A percentile compares a stretch with the other conserved stretches of the same genome.
These are phyloP conservation scores for Adiantum capillusveneris DNA, from an alignment of 75 land plant species.

Conservation along the genomic window DNA sequence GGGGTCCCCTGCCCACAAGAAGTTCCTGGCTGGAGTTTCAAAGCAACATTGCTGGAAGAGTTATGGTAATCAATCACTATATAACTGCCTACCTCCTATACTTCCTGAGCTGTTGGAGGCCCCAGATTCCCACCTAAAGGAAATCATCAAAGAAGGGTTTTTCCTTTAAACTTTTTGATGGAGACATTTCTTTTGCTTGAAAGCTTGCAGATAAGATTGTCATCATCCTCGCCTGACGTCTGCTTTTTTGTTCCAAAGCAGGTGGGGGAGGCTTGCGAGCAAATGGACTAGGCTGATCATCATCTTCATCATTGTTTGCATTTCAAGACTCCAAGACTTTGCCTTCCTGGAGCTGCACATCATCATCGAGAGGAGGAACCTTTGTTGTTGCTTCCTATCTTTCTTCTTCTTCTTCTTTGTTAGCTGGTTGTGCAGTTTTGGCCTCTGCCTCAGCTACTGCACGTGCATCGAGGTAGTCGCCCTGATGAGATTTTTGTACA, in stretches of 20 bases:
- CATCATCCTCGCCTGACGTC: background rate
- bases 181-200: conserved; percentile 1
- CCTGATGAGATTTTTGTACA: conserved; percentile 42
- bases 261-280: background rate
- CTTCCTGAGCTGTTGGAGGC: no score
- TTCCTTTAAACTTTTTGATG: background rate
- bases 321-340: no score
- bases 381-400: no score
- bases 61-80: no score
- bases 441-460: background rate
- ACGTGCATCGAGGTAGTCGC: conserved; percentile 28
- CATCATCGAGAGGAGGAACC: no score
- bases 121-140: no score
- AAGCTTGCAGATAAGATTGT: background rate
- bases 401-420: conserved; percentile 11
- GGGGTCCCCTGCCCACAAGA: no score
- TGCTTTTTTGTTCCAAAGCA: background rate
- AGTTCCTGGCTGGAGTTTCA: no score
- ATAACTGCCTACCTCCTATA: no score
- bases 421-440: conserved; percentile 4
- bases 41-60: no score
- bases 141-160: no score
- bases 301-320: conserved; percentile 11
- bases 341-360: no score
- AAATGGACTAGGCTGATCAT: conserved; percentile 8